These are phyloP conservation scores for Aspergillus leporis DNA, from an alignment of 495 filamentous ascomycete species.

Conservation along the genomic window DNA sequence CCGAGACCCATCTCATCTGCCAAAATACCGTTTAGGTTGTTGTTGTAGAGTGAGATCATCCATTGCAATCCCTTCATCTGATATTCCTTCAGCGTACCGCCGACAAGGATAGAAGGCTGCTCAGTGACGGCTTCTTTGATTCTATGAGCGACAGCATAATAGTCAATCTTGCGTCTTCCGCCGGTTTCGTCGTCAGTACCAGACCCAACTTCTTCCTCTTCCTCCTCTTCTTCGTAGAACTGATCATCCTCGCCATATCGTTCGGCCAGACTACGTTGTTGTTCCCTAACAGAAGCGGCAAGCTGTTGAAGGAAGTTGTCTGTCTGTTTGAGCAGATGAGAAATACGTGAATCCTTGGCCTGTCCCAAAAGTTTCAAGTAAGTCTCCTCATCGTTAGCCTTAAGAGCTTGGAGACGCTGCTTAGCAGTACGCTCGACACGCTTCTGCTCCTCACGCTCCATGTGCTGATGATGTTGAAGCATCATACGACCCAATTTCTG, in stretches of 20 bases:
- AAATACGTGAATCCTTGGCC: constrained; percentile 98
- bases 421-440: constrained; percentile 95
- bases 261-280: constrained; percentile 80
- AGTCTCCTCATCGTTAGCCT: constrained; percentile 98
- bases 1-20: constrained; percentile 99
- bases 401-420: constrained; percentile 97
- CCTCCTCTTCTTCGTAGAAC: constrained; percentile 64
- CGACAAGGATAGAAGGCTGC: constrained; percentile 83
- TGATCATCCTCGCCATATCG: constrained; percentile 68
- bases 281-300: constrained; percentile 84
- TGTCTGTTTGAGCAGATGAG: constrained; percentile 91
- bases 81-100: constrained; percentile 93
- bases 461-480: constrained; percentile 84
- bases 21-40: constrained; percentile 97
- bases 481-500: constrained; percentile 88
- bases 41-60: constrained; percentile 99
- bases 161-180: constrained; percentile 79
- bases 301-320: constrained; percentile 96
- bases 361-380: constrained; percentile 96
- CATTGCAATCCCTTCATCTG: constrained; percentile 97
- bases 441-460: constrained; percentile 99
- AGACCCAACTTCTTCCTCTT: constrained; percentile 63
- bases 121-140: constrained; percentile 84
- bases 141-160: constrained; percentile 96
- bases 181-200: constrained; percentile 71